Evolutionary conservation across 805 yeast genomes (phyloP).

Genomic region (Helenozyma rhizophorensis): DNA sequence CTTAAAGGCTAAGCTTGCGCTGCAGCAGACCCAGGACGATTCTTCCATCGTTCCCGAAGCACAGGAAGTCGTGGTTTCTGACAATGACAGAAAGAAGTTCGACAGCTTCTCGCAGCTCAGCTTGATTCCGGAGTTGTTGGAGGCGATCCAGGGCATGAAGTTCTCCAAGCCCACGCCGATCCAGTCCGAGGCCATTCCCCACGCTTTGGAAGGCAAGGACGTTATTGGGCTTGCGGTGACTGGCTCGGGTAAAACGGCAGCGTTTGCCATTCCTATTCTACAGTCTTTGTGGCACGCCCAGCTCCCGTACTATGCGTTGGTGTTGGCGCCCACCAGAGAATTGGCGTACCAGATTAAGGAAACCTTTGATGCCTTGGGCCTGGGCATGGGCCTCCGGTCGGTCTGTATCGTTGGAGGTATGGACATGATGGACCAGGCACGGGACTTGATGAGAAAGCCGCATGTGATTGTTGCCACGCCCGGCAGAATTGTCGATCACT

Average conservation of each 20-base stretch:
- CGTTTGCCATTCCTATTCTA: constrained; percentile 92
- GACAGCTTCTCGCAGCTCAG: constrained; percentile 53
- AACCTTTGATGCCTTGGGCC: constrained; percentile 91
- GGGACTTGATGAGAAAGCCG: constrained; percentile 90
- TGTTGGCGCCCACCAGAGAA: constrained; percentile 83
- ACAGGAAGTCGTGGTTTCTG: constrained; percentile 15
- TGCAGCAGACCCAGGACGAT: constrained; percentile 13
- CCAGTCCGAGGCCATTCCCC: constrained; percentile 87
- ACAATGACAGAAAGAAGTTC: constrained; percentile 17
- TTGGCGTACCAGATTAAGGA: constrained; percentile 86
- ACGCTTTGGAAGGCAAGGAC: constrained; percentile 86
- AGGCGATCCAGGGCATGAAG: constrained; percentile 71
- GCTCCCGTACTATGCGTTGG: constrained; percentile 82
- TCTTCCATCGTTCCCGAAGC: constrained; percentile 10
- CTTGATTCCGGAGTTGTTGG: constrained; percentile 72
- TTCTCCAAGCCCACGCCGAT: constrained; percentile 88
- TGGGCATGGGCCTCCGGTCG: constrained; percentile 86
- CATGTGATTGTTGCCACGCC: constrained; percentile 96
- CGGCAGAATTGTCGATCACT: constrained; percentile 87
- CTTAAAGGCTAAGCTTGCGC: constrained; percentile 17
- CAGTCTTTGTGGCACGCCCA: constrained; percentile 90
- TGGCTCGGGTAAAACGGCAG: constrained; percentile 98
- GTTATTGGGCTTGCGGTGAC: constrained; percentile 96
- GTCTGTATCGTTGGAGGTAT: constrained; percentile 94
- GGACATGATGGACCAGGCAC: constrained; percentile 97